Evolutionary conservation across 306 rosid species (phyloP).

Genomic region (Rubus parviflorus): DNA sequence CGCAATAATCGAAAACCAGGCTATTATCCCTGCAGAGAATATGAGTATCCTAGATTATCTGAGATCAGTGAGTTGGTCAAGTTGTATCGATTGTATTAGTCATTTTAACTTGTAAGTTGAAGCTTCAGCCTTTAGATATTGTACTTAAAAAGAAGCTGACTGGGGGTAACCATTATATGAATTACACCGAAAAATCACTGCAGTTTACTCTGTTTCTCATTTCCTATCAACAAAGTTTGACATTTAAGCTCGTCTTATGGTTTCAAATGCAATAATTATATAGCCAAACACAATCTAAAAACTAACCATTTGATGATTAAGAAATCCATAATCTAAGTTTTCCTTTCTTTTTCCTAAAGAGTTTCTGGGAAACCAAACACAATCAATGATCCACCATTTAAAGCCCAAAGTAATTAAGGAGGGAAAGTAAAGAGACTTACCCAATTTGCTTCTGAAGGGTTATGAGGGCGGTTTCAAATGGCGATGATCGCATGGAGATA

Average conservation of each 20-base stretch:
- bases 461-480: slow-evolving; percentile 54
- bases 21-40: neutral
- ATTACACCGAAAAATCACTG: neutral
- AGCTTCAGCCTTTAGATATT: neutral
- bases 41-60: neutral
- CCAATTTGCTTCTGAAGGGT: slow-evolving; percentile 58
- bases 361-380: neutral
- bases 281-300: neutral
- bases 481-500: slow-evolving; percentile 32
- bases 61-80: neutral
- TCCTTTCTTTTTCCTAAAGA: neutral
- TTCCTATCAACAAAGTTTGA: neutral
- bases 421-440: slow-evolving; percentile 13
- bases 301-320: neutral
- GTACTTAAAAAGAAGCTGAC: neutral
- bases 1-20: neutral
- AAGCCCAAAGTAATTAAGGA: neutral
- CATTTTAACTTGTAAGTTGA: neutral
- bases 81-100: neutral
- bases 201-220: neutral
- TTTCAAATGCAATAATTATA: neutral
- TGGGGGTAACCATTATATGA: neutral
- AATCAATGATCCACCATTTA: neutral
- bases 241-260: neutral
- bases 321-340: neutral